A percentile compares a stretch with the other conserved stretches of the same genome.
Conservation (phyloP, 768 basidiomycete genomes). For the Lepiota venenata region DNA sequence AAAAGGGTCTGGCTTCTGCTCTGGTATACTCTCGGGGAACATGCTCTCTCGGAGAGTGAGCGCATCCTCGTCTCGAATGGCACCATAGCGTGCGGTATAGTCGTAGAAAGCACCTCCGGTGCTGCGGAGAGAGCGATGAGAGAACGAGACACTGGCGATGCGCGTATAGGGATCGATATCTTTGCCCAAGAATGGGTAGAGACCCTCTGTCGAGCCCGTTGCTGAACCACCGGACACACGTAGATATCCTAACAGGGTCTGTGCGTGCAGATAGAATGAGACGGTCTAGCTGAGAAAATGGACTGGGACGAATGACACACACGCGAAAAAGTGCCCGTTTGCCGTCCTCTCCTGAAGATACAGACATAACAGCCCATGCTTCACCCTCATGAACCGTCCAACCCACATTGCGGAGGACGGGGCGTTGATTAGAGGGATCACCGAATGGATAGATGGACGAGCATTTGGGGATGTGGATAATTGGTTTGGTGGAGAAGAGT, state of each 20-base stretch:
- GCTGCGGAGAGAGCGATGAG: slow-evolving; percentile 48
- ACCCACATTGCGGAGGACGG: slow-evolving; percentile 50
- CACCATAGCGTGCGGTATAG: slow-evolving; percentile 90
- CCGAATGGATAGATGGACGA: slow-evolving; percentile 60
- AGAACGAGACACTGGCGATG: slow-evolving; percentile 63
- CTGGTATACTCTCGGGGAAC: slow-evolving; percentile 45
- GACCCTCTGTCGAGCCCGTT: slow-evolving; percentile 52
- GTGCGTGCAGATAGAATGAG: background rate
- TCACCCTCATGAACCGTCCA: slow-evolving; percentile 63
- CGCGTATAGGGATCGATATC: slow-evolving; percentile 44
- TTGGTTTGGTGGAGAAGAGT: slow-evolving; percentile 11
- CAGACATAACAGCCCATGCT: slow-evolving; percentile 74
- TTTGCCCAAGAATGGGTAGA: slow-evolving; percentile 64
- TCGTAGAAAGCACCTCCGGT: slow-evolving; percentile 82
- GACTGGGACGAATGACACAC: slow-evolving; percentile 15
- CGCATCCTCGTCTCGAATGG: slow-evolving; percentile 80
- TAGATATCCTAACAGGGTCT: slow-evolving; percentile 71
- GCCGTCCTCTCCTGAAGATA: slow-evolving; percentile 42
- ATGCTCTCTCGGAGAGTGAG: slow-evolving; percentile 73
- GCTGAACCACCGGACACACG: slow-evolving; percentile 58
- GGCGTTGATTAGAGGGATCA: slow-evolving; percentile 33
- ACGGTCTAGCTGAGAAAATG: background rate
- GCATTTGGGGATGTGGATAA: slow-evolving; percentile 39
- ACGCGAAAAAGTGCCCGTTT: slow-evolving; percentile 68
- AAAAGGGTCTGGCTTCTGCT: slow-evolving; percentile 5